phyloP scores from a whole-genome alignment of 2,329 filamentous ascomycete genomes.

The Epichloe glyceriae region DNA sequence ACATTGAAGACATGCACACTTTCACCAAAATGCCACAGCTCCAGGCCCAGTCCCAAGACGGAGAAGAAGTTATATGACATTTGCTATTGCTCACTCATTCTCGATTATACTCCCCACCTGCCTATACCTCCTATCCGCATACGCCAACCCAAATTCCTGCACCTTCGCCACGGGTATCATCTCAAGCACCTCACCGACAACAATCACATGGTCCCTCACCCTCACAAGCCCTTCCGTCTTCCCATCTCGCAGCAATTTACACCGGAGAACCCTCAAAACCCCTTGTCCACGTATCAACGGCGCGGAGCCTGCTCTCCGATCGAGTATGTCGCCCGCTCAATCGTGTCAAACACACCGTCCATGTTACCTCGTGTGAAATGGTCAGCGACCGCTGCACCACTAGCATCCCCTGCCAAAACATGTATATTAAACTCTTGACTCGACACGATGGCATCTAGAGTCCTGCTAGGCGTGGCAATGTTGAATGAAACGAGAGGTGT shows the following conservation, averaged over 20 bases:
- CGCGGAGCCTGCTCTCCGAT: constrained; percentile 13
- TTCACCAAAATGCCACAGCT: no score
- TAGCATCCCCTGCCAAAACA: constrained; percentile 32
- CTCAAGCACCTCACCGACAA: constrained; percentile 37
- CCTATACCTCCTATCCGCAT: constrained; percentile 36
- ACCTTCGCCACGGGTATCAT: constrained; percentile 23
- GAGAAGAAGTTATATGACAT: neutral
- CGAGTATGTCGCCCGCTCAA: constrained; percentile 1
- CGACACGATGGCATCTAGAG: constrained; percentile 34
- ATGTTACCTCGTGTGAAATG: constrained; percentile 38
- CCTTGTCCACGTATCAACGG: constrained; percentile 37
- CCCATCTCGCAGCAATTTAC: constrained; percentile 27
- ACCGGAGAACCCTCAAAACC: constrained; percentile 36
- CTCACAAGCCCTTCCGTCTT: constrained; percentile 27
- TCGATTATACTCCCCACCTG: constrained; percentile 25
- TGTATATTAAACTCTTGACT: constrained; percentile 41
- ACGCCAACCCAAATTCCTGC: constrained; percentile 32
- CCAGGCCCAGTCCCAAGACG: no score
- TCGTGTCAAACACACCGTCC: constrained; percentile 22
- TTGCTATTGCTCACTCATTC: neutral
- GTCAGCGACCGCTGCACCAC: constrained; percentile 37
- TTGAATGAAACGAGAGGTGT: constrained; percentile 44
- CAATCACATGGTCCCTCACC: constrained; percentile 39
- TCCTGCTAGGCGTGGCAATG: constrained; percentile 41
- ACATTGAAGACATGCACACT: no score